Base-by-base conservation (phyloP, 306 rosid genomes). In the Biancaea sappan region DNA sequence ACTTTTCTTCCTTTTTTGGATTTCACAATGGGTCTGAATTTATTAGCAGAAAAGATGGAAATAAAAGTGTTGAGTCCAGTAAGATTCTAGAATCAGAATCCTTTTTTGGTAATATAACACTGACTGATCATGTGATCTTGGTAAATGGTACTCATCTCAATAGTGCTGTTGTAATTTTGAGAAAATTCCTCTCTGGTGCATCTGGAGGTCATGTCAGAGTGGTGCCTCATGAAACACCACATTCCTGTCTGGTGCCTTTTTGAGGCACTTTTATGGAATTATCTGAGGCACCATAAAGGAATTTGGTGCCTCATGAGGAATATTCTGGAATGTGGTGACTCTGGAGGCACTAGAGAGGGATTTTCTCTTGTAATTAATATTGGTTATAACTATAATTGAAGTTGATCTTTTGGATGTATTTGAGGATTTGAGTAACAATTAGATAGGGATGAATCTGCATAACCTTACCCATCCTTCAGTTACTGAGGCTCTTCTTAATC, bases 401-500 rank as follows among this genome's bases (percentile, higher is more conserved):
- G 28, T 10, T 5, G 26, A 28, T 61, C 53, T 60, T 58, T 73
- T 34, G 38, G 34, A 52, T 19, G 28, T 59, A 44, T 56, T 61
- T 51, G 61, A 48, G 41, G 26, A 61, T 29, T 52, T 66, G 6
- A 28, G 21, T 46, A 57, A 46, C 28, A 51, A 40, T 70, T 70
- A 14, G 40, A 47, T 5, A 8, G 34, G 65, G 50, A 47, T 58
- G 69, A 16, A 46, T 76, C 24, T 77, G 44, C 41, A 46, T 46
- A 59, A 35, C 38, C 12, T 77, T 24, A 75, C 44, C 48, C 59
- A 50, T 43, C 15, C 48, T 37, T 58, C n/a, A 32, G 19, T 65
- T 44, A 29, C 40, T 28, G 4, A 25, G 58, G 31, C 8, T 48
- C 44, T 31, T 31, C 48, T 69, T 62, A 54, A 25, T 29, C 34